These are phyloP conservation scores for Monascus purpureus DNA, from an alignment of 495 filamentous ascomycete species.

Conservation along the genomic window DNA sequence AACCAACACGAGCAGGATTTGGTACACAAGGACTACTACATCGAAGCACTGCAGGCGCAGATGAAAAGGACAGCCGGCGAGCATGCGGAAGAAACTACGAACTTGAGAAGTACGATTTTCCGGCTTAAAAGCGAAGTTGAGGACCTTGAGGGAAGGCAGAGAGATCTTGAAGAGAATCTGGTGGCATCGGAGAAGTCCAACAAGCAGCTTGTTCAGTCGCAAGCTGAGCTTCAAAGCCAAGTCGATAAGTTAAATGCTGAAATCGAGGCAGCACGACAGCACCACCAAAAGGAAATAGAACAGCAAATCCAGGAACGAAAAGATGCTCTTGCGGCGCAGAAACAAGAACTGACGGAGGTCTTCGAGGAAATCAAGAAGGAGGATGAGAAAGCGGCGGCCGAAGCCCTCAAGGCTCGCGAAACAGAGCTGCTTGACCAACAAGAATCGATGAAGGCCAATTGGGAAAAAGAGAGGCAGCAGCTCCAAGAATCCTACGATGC, in stretches of 20 bases:
- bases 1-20: constrained; percentile 32
- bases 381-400: constrained; percentile 27
- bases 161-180: constrained; percentile 32
- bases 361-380: constrained; percentile 37
- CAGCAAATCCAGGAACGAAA: constrained; percentile 26
- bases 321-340: constrained; percentile 24
- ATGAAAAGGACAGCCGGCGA: constrained; percentile 38
- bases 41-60: constrained; percentile 37
- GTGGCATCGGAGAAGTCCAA: constrained; percentile 25
- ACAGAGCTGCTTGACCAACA: constrained; percentile 23
- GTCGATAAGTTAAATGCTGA: constrained; percentile 35
- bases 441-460: constrained; percentile 24
- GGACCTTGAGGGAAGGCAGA: constrained; percentile 41
- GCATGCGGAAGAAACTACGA: constrained; percentile 32
- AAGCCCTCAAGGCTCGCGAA: constrained; percentile 25
- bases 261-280: constrained; percentile 25
- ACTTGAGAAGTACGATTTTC: constrained; percentile 33
- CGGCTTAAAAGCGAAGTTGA: constrained; percentile 41
- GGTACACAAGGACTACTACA: constrained; percentile 39
- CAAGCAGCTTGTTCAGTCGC: constrained; percentile 23
- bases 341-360: constrained; percentile 29
- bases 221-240: constrained; percentile 33
- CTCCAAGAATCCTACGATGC: constrained; percentile 28
- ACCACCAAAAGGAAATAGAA: constrained; percentile 22
- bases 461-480: constrained; percentile 28